Evolutionary conservation across 2,329 filamentous ascomycete species (phyloP).

Genomic region (Fusarium oxysporum): DNA sequence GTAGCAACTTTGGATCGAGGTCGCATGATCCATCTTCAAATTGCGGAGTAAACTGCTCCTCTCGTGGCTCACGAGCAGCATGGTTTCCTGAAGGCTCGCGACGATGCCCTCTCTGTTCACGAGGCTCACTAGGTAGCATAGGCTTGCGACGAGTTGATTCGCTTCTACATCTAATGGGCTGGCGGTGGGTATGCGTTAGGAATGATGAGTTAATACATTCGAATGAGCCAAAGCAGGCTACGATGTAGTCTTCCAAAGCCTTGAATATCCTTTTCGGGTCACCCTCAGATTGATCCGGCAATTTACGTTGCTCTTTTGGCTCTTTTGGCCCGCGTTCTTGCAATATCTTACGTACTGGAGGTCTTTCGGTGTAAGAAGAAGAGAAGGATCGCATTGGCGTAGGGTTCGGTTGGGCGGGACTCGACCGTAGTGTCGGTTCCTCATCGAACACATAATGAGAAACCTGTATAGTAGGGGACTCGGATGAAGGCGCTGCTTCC

Average conservation of each 20-base stretch:
- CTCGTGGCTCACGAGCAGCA: conserved; percentile 27
- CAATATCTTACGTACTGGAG: conserved; percentile 37
- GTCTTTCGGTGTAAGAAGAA: conserved; percentile 58
- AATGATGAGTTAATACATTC: conserved; percentile 84
- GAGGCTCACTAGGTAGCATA: conserved; percentile 50
- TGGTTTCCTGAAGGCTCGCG: conserved; percentile 55
- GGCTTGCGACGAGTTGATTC: conserved; percentile 47
- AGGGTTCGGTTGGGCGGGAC: conserved; percentile 42
- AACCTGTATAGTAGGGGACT: conserved; percentile 37
- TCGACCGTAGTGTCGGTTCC: conserved; percentile 52
- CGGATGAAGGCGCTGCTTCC: conserved; percentile 6
- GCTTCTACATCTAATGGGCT: conserved; percentile 32
- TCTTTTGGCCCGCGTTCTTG: conserved; percentile 27
- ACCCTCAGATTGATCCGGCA: conserved; percentile 30
- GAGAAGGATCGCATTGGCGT: conserved; percentile 55
- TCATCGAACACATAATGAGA: conserved; percentile 53
- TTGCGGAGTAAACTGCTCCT: conserved; percentile 31
- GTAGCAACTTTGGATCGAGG: conserved; percentile 78
- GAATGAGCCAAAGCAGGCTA: conserved; percentile 74
- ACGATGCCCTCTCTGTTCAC: conserved; percentile 35
- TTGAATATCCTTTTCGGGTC: conserved; percentile 75
- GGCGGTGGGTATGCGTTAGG: conserved; percentile 58
- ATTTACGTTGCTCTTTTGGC: conserved; percentile 27
- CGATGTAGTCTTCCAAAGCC: conserved; percentile 81
- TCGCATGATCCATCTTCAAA: conserved; percentile 54